Base-by-base conservation (phyloP, 148 eudicot genomes). In the Simmondsia chinensis region DNA sequence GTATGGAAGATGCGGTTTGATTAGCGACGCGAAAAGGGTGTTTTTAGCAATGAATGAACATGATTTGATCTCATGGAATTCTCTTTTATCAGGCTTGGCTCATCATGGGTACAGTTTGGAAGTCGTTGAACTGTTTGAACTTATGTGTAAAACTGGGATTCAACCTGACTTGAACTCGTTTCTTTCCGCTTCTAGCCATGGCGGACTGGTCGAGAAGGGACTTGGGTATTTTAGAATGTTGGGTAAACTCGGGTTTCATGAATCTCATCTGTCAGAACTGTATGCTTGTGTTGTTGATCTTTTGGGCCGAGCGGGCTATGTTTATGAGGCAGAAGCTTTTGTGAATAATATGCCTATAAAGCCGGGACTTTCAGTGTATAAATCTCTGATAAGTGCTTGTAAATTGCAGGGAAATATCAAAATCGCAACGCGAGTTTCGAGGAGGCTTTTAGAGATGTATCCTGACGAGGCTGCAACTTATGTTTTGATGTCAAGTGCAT, bases 201-300 rank as follows among this genome's bases (percentile, higher is more conserved):
- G 35, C 25, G 86, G 86, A 9, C 49, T 71, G 53, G 54, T 75
- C 6, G 63, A 65, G 3, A 50, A 71, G 40, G 87, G 87, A 7
- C 64, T 79, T 5, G 52, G 65, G 56, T 61, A 65, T 46, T 68
- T 71, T 28, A 48, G 59, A 37, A 20, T 79, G 42, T 55, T 79
- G 70, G 65, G 50, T 59, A 59, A 40, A 22, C 64, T 52, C 35
- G 20, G 24, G 29, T 51, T 41, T 32, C 46, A 46, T 43, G 37
- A 54, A 48, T 52, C 56, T 30, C 69, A 59, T 13, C 59, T 53
- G 14, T 12, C 54, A 33, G 75, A 75, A 37, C 73, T 74, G 31
- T 79, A 69, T 65, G 77, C 82, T 52, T 71, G 75, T 52, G 34
- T 75, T 24, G 87, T 75, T 43, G 78, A 75, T 64, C 80, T 79